Evolutionary conservation across 2,329 filamentous ascomycete genomes (phyloP).

Genomic region (Nigrograna mackinnonii): DNA sequence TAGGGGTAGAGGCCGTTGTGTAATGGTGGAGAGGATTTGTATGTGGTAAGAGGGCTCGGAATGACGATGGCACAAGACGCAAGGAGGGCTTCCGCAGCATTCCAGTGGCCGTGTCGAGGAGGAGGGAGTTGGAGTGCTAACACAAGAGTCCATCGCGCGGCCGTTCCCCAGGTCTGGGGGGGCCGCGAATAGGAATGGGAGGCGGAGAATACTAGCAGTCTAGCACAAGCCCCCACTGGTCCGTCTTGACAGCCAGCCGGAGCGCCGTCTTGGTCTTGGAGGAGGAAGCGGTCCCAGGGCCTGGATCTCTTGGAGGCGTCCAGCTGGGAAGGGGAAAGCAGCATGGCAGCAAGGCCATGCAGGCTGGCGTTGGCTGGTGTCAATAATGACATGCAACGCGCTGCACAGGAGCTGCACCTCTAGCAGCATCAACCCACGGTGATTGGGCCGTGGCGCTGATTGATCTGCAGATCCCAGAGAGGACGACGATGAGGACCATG

Average conservation of each 20-base stretch:
- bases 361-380: neutral
- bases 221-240: constrained; percentile 9
- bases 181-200: constrained; percentile 21
- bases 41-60: constrained; percentile 8
- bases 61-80: constrained; percentile 9
- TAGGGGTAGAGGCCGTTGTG: constrained; percentile 8
- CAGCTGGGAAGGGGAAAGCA: constrained; percentile 9
- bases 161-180: constrained; percentile 20
- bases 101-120: constrained; percentile 9
- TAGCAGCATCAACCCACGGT: no score
- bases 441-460: constrained; percentile 18
- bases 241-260: constrained; percentile 7
- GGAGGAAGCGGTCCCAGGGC: constrained; percentile 24
- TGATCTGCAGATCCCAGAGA: constrained; percentile 21
- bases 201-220: constrained; percentile 11
- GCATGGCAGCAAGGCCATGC: constrained; percentile 1
- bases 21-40: constrained; percentile 10
- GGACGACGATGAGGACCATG: constrained; percentile 8
- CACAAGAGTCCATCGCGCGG: constrained; percentile 8
- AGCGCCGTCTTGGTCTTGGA: no score
- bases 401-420: no score
- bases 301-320: constrained; percentile 19
- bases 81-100: constrained; percentile 10
- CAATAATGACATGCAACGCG: neutral
- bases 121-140: neutral